Percentiles rank a stretch among this genome's conserved stretches.
Evolutionary conservation across 352 stramenopile genomes (phyloP).

Genomic region (Phytophthora hybrid): DNA sequence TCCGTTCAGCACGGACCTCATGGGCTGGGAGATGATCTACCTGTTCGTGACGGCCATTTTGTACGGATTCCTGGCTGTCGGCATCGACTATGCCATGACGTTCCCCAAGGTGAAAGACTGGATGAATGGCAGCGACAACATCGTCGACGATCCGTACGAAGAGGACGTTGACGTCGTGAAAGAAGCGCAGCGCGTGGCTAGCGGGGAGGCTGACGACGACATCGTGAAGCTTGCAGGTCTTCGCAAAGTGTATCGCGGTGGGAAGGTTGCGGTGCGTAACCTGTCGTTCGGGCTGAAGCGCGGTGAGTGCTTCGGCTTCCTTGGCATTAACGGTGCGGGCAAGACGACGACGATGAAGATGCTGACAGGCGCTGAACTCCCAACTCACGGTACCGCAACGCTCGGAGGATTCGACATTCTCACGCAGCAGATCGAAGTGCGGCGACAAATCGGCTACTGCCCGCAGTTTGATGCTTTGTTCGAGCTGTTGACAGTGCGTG

Average conservation of each 20-base stretch:
- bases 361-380: slow-evolving; percentile 90
- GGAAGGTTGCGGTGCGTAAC: slow-evolving; percentile 82
- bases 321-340: slow-evolving; percentile 95
- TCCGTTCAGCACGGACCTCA: slow-evolving; percentile 66
- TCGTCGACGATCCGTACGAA: slow-evolving; percentile 39
- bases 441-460: slow-evolving; percentile 92
- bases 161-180: slow-evolving; percentile 55
- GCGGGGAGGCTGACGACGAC: slow-evolving; percentile 43
- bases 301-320: slow-evolving; percentile 95
- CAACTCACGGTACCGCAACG: slow-evolving; percentile 55
- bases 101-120: slow-evolving; percentile 48
- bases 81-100: slow-evolving; percentile 54
- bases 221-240: slow-evolving; percentile 45
- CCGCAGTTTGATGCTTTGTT: slow-evolving; percentile 93
- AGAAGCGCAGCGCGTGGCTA: slow-evolving; percentile 48
- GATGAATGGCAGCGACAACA: slow-evolving; percentile 40
- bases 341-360: slow-evolving; percentile 98
- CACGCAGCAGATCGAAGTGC: slow-evolving; percentile 75
- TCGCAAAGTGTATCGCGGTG: slow-evolving; percentile 57
- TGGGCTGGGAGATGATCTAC: slow-evolving; percentile 72
- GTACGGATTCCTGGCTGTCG: slow-evolving; percentile 39
- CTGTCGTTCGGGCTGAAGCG: slow-evolving; percentile 81
- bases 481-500: slow-evolving; percentile 79
- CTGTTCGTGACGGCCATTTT: slow-evolving; percentile 47
- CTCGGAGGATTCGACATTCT: slow-evolving; percentile 81